Evolutionary conservation across 305 asterid species (phyloP).

Genomic region (Stenogyne calaminthoides): DNA sequence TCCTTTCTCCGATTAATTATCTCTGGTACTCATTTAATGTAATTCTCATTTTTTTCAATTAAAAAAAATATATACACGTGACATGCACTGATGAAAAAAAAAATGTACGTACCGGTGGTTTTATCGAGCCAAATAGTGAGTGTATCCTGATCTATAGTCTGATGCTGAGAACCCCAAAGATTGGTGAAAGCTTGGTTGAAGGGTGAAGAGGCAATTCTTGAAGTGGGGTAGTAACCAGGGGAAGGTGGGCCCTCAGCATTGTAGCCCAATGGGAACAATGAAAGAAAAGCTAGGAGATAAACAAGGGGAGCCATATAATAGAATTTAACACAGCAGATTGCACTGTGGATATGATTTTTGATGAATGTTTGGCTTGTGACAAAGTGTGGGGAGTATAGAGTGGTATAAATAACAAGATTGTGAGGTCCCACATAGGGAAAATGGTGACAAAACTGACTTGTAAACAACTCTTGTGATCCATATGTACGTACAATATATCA

Average conservation of each 20-base stretch:
- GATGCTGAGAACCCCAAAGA: constrained; percentile 83
- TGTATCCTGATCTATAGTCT: constrained; percentile 51
- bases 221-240: constrained; percentile 75
- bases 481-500: neutral
- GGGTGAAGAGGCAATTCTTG: constrained; percentile 44
- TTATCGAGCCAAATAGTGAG: constrained; percentile 73
- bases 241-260: constrained; percentile 72
- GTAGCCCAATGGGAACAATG: constrained; percentile 36
- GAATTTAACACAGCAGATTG: neutral
- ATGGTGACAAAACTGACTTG: constrained; percentile 30
- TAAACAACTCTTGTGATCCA: constrained; percentile 12
- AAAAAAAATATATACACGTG: too few relatives aligned
- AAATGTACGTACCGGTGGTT: constrained; percentile 44
- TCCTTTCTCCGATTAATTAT: too few relatives aligned
- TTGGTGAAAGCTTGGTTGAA: constrained; percentile 55
- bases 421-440: constrained; percentile 39
- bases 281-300: constrained; percentile 35
- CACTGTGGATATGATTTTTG: neutral
- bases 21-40: too few relatives aligned
- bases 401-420: constrained; percentile 47
- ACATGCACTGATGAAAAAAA: too few relatives aligned
- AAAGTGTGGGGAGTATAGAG: constrained; percentile 19
- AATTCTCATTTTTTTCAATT: too few relatives aligned
- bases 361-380: neutral
- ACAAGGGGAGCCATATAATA: constrained; percentile 47